Conservation (phyloP, 2,329 filamentous ascomycete genomes). For the Fusarium haematococcum region DNA sequence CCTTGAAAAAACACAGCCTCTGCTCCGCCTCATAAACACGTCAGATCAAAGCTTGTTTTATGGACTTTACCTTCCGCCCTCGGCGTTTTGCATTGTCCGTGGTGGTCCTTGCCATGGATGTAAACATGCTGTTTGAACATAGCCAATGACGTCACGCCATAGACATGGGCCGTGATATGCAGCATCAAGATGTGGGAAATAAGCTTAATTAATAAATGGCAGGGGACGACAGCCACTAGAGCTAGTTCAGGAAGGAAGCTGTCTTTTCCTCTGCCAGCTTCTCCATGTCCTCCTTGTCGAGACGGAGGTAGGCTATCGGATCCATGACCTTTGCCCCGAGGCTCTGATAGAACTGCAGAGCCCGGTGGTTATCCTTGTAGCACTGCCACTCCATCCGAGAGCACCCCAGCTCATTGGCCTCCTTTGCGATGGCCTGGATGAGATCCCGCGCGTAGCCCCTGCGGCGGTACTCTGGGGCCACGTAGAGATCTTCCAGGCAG, state of each 20-base stretch:
- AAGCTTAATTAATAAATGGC: neutral
- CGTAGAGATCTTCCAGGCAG: constrained; percentile 12
- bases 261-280: neutral
- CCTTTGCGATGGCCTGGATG: constrained; percentile 7
- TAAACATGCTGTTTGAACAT: neutral
- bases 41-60: constrained; percentile 10
- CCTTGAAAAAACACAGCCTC: neutral
- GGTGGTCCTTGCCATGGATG: neutral
- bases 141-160: neutral
- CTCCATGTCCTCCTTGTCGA: constrained; percentile 6
- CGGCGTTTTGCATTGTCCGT: neutral
- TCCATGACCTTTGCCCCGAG: constrained; percentile 14
- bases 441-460: constrained; percentile 6
- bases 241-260: neutral
- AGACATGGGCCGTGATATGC: neutral
- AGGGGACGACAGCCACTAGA: neutral
- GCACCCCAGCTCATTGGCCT: constrained; percentile 2
- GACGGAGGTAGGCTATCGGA: neutral
- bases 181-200: neutral
- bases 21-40: constrained; percentile 12
- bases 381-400: constrained; percentile 10
- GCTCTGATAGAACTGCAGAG: constrained; percentile 13
- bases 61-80: neutral
- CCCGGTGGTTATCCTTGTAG: constrained; percentile 8
- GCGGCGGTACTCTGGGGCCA: constrained; percentile 7